Evolutionary conservation across 1,139 yeast genomes (phyloP), one percentile per base, ranked within the genome.

Genomic region (Zygosaccharomyces pseudobailii): DNA sequence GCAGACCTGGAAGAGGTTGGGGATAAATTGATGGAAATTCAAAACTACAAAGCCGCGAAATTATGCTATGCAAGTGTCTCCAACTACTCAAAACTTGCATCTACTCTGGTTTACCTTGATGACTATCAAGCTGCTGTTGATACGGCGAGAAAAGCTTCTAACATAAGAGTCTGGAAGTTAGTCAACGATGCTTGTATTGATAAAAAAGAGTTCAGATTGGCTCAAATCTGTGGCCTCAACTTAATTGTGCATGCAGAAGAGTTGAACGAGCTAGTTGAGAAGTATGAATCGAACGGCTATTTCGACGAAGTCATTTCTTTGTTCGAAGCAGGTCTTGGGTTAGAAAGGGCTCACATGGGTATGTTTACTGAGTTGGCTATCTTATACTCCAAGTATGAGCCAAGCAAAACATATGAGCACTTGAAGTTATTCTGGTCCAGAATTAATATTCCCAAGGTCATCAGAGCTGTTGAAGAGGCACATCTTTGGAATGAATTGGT

Each of bases 261-360:
- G 69, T 75, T 92, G 60, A 89, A 90, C 40, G 97, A 87, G 64
- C 76, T 92, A 57, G 97, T 92, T 46, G 76, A 73, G 53, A 86
- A 86, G 59, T 92, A 92, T 66, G 97, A 92, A 71, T 75, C 78
- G 68, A 81, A 85, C 60, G 99, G 98, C 41, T 88, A 88, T 71
- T 89, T 90, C 71, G 86, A 82, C 55, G 96, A 94, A 72, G 78
- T 94, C 55, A 87, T 92, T 57, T 80, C 96, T 17, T 79, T 92
- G 62, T 88, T 92, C 62, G 98, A 92, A 71, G 94, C 89, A 60
- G 98, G 98, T 58, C 78, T 92, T 52, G 95, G 96, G 43, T 79
- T 92, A 60, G 99, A 92, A 74, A 86, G 98, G 68, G 98, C 99
- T 34, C 98, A 94, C 67, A 92, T 92, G 97, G 98, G 97, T 61